A percentile compares a stretch with the other conserved stretches of the same genome.
Conservation (phyloP, 2,329 filamentous ascomycete species). For the Penicillium decumbens region DNA sequence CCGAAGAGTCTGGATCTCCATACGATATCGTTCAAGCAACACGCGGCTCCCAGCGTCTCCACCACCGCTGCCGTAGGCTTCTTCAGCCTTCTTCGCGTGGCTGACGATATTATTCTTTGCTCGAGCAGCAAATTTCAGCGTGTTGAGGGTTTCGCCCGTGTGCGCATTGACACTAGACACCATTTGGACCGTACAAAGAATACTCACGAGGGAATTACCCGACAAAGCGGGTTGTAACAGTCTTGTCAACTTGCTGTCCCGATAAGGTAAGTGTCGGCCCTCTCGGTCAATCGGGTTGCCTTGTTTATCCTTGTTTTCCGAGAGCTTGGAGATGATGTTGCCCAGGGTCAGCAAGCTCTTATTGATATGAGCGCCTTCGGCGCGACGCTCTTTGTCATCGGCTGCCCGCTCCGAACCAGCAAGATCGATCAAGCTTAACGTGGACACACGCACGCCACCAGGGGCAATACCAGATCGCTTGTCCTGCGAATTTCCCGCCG, state of each 20-base stretch:
- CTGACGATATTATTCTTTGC: conserved; percentile 98
- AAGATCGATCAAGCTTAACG: conserved; percentile 89
- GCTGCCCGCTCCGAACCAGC: conserved; percentile 95
- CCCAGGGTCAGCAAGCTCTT: conserved; percentile 93
- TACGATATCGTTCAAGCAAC: conserved; percentile 82
- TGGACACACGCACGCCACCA: conserved; percentile 91
- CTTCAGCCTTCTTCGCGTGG: conserved; percentile 90
- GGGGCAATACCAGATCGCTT: conserved; percentile 69
- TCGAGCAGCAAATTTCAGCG: conserved; percentile 90
- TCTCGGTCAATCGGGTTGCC: conserved; percentile 71
- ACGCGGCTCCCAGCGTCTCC: conserved; percentile 78
- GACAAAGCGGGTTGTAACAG: conserved; percentile 88
- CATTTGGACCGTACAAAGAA: conserved; percentile 92
- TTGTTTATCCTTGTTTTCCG: conserved; percentile 79
- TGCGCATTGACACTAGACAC: conserved; percentile 69
- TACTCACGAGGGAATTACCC: conserved; percentile 90
- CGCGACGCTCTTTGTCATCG: conserved; percentile 86
- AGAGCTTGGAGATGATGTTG: conserved; percentile 90
- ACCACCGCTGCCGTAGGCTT: conserved; percentile 73
- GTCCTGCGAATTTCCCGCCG: conserved; percentile 51
- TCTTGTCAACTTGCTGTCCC: conserved; percentile 94
- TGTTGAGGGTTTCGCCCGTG: conserved; percentile 86
- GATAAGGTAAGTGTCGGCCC: conserved; percentile 87
- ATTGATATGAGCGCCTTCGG: conserved; percentile 97
- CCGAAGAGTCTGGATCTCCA: conserved; percentile 82